phyloP scores from a whole-genome alignment of 2,329 filamentous ascomycete species.

The Botryotinia globosa region DNA sequence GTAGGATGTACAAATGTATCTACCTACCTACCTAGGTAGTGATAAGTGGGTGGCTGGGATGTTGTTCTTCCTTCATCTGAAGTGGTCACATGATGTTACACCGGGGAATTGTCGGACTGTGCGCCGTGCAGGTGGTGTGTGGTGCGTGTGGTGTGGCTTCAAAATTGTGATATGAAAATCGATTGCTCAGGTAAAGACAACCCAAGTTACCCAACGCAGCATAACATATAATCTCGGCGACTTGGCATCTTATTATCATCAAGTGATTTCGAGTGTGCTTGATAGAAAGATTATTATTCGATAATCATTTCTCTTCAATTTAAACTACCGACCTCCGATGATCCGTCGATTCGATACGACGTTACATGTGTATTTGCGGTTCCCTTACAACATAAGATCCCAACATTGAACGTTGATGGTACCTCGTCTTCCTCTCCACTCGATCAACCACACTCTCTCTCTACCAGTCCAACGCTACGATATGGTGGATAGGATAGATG shows the following conservation, averaged over 20 bases:
- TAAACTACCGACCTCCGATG: background rate
- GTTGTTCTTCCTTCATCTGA: background rate
- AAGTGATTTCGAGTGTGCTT: background rate
- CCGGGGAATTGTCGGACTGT: background rate
- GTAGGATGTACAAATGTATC: background rate
- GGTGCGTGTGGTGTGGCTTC: too few species aligned
- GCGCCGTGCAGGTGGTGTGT: background rate
- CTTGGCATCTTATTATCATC: background rate
- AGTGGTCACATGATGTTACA: background rate
- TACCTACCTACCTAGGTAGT: too few species aligned
- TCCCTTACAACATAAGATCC: background rate
- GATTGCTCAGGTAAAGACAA: too few species aligned
- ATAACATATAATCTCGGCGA: background rate
- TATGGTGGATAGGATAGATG: conserved; percentile 1
- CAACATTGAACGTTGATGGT: background rate
- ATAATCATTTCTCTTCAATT: background rate
- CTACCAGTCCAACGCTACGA: background rate
- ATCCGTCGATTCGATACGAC: conserved; percentile 15
- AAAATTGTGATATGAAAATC: background rate
- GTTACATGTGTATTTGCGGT: conserved; percentile 15
- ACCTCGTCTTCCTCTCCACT: background rate
- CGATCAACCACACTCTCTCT: background rate
- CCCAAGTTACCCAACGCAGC: too few species aligned
- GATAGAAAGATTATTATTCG: background rate
- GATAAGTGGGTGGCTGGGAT: conserved; percentile 1